Evolutionary conservation across 306 rosid genomes (phyloP), one percentile per base, ranked within the genome.

Genomic region (Vicia sativa): DNA sequence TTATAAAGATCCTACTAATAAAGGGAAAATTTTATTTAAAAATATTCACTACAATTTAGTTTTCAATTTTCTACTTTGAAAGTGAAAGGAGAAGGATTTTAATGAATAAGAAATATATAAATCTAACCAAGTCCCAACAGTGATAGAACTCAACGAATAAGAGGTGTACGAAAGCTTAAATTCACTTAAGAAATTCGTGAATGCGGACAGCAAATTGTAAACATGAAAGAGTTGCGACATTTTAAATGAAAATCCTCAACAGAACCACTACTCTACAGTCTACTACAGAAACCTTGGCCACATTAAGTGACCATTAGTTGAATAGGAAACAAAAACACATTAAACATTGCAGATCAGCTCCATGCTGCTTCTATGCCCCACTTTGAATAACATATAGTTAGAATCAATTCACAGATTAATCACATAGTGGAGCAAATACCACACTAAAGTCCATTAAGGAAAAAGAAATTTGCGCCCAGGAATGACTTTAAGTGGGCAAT

Each of bases 361-460:
- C 69, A 60, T 1, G 46, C 65, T 15, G 77, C 54, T 66, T 54
- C 76, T 62, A 42, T 62, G 45, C 77, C 74, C 77, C 80, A 35
- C 42, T 74, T 74, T 39, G 61, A 50, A 70, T 60, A 68, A 48
- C 52, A 48, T 70, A 7, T 54, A 70, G 43, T 31, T 72, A 66
- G 68, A 77, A 74, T 55, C 61, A 46, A 66, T 70, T 66, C 67
- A 61, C 38, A 66, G 35, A 71, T 67, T 67, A 67, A 77, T 65
- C 69, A 72, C 62, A 39, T 29, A 23, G 43, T 46, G 80, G 62
- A 71, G 65, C 56, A 61, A 45, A 61, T 61, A 50, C 46, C 70
- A 74, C 80, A 69, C 34, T 54, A 19, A 9, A 61, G 57, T 43
- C 63, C 67, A 48, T 76, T 70, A 9, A 52, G 64, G 28, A 73